A percentile compares a stretch with the other conserved stretches of the same genome.
Evolutionary conservation across 345 rosid genomes (phyloP).

Genomic region (Raphanus raphanistrum): DNA sequence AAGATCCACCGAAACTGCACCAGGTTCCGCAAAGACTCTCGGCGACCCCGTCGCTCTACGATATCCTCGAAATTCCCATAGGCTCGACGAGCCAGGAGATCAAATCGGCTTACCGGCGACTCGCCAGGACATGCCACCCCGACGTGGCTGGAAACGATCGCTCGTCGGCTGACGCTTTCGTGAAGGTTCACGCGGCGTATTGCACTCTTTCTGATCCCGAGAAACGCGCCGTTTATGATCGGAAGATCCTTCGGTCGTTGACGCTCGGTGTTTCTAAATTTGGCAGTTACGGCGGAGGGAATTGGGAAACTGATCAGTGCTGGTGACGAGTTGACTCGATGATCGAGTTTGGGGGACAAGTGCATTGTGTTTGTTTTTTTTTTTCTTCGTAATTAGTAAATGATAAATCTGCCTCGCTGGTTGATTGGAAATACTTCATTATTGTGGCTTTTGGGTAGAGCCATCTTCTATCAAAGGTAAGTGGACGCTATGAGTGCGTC

Average conservation of each 20-base stretch:
- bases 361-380: neutral
- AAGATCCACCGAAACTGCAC: neutral
- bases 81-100: conserved; percentile 68
- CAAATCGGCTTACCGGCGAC: conserved; percentile 69
- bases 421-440: too few species aligned
- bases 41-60: conserved; percentile 56
- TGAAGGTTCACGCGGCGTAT: conserved; percentile 71
- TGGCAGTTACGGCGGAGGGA: conserved; percentile 53
- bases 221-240: conserved; percentile 77
- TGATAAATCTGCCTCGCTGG: neutral
- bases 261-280: conserved; percentile 37
- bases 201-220: conserved; percentile 82
- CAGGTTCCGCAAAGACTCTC: conserved; percentile 28
- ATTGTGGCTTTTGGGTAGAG: too few species aligned
- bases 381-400: neutral
- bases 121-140: conserved; percentile 73
- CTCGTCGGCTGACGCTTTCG: conserved; percentile 55
- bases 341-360: neutral
- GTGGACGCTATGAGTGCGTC: too few species aligned
- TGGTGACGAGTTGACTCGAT: conserved; percentile 54
- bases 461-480: too few species aligned
- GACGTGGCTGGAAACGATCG: conserved; percentile 48
- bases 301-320: conserved; percentile 96
- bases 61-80: conserved; percentile 58
- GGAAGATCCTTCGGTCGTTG: conserved; percentile 52